A percentile compares a stretch with the other conserved stretches of the same genome.
Conservation (phyloP, 257 asterid genomes). For the Solanum bulbocastanum region DNA sequence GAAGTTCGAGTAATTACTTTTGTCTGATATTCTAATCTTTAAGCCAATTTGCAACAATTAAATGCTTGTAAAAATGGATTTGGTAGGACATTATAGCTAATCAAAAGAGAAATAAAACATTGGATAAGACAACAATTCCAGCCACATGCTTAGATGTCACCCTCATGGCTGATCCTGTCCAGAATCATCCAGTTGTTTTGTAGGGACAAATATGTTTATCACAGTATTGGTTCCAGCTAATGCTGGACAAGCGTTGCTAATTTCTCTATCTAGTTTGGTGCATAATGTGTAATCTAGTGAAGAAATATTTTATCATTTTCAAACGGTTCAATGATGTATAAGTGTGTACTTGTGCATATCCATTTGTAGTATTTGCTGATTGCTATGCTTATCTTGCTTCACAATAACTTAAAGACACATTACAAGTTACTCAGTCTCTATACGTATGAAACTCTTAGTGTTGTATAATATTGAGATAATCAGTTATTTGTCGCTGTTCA, state of each 20-base stretch:
- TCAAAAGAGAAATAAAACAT: neutral
- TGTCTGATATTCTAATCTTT: neutral
- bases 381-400: neutral
- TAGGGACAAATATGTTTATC: neutral
- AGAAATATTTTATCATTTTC: neutral
- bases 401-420: neutral
- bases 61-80: neutral
- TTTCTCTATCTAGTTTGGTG: neutral
- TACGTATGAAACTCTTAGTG: neutral
- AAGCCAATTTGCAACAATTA: neutral
- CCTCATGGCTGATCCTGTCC: neutral
- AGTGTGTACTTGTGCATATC: neutral
- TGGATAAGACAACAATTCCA: neutral
- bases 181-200: neutral
- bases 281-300: neutral
- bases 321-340: neutral
- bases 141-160: neutral
- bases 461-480: neutral
- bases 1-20: neutral
- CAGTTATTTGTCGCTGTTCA: neutral
- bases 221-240: neutral
- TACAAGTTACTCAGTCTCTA: neutral
- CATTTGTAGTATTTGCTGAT: neutral
- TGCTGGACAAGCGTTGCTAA: neutral
- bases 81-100: neutral